Percentiles rank a stretch among this genome's conserved stretches.
These are phyloP conservation scores for Phytophthora ohioensis DNA, from an alignment of 352 stramenopile species.

Conservation along the genomic window DNA sequence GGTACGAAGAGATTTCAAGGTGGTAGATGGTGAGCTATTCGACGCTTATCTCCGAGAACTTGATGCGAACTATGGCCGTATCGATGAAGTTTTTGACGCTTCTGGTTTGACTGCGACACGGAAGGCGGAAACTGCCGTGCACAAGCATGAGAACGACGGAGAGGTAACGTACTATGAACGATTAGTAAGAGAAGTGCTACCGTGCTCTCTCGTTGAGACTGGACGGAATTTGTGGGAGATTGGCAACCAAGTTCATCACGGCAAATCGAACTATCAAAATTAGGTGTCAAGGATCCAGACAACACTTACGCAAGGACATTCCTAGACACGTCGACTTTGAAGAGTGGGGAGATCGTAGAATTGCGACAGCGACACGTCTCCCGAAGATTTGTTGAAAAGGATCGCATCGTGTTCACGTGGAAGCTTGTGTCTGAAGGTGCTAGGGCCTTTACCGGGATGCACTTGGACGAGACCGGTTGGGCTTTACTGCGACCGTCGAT, in stretches of 20 bases:
- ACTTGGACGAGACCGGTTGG: background rate
- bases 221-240: background rate
- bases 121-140: background rate
- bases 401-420: background rate
- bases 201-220: background rate
- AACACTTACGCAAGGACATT: background rate
- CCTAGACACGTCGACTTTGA: background rate
- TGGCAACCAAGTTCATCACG: background rate
- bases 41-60: background rate
- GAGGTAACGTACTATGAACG: background rate
- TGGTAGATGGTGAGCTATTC: background rate
- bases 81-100: background rate
- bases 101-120: background rate
- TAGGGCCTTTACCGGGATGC: background rate
- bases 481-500: background rate
- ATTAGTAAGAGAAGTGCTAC: background rate
- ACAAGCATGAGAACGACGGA: background rate
- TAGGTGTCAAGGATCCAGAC: background rate
- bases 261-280: background rate
- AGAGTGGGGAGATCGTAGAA: background rate
- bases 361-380: background rate
- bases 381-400: background rate
- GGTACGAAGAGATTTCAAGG: too few species aligned
- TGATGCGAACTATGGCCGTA: background rate
- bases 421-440: background rate